Evolutionary conservation across 2,329 filamentous ascomycete species (phyloP).

Genomic region (Metarhizium sp.): DNA sequence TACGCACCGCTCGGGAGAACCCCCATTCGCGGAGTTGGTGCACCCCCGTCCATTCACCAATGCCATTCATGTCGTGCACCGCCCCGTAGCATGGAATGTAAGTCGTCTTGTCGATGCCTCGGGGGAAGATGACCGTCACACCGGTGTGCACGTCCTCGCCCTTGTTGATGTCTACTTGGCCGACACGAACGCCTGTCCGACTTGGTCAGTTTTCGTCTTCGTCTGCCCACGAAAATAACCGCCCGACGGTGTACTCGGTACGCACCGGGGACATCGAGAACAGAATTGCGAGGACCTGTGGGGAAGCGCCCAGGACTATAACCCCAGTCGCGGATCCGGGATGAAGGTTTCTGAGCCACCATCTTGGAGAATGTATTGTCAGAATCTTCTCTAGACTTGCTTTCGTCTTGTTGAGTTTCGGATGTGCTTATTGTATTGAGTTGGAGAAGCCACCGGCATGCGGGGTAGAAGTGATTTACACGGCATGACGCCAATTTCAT

Average conservation of each 20-base stretch:
- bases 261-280: slow-evolving; percentile 1
- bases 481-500: too few relatives aligned
- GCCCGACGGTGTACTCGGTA: neutral
- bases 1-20: neutral
- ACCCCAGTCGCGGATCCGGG: slow-evolving; percentile 1
- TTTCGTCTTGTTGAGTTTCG: too few relatives aligned
- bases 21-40: neutral
- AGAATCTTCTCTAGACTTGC: too few relatives aligned
- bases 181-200: neutral
- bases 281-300: neutral
- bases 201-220: neutral
- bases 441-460: too few relatives aligned
- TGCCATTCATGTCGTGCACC: neutral
- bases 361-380: neutral
- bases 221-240: neutral
- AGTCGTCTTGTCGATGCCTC: neutral
- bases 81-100: neutral
- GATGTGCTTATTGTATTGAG: too few relatives aligned
- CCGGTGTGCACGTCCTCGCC: neutral
- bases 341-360: neutral
- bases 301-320: neutral
- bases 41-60: neutral
- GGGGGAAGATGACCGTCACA: neutral
- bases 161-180: neutral
- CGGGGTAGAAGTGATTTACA: too few relatives aligned